phyloP scores from a whole-genome alignment of 2,329 filamentous ascomycete species.

The Fusarium udum region DNA sequence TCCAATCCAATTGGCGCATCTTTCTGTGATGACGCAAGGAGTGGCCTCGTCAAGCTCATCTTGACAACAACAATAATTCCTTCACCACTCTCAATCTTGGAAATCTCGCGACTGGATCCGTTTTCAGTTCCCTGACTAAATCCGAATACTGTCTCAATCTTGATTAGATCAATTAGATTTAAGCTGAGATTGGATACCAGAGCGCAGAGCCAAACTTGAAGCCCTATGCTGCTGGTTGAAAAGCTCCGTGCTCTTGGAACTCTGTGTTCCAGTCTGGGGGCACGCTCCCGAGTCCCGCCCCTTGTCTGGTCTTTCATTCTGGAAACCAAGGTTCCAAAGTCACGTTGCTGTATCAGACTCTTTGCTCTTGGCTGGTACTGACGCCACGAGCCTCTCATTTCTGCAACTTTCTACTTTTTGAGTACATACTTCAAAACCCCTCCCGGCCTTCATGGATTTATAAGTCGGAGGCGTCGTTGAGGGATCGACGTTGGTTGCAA shows the following conservation, averaged over 20 bases:
- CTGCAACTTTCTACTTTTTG: background rate
- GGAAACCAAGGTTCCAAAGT: constrained; percentile 15
- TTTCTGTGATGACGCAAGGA: constrained; percentile 42
- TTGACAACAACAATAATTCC: constrained; percentile 21
- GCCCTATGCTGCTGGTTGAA: constrained; percentile 17
- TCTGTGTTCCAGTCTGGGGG: constrained; percentile 8
- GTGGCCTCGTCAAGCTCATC: constrained; percentile 26
- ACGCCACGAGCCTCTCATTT: background rate
- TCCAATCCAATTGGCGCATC: constrained; percentile 32
- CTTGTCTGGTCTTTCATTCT: constrained; percentile 12
- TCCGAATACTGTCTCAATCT: constrained; percentile 18
- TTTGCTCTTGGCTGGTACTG: background rate
- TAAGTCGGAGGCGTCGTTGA: constrained; percentile 23
- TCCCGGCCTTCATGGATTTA: constrained; percentile 8
- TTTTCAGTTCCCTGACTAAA: constrained; percentile 17
- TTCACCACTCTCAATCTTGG: constrained; percentile 23
- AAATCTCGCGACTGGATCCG: constrained; percentile 7
- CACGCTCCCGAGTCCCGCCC: constrained; percentile 5
- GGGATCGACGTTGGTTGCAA: constrained; percentile 29
- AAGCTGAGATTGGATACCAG: background rate
- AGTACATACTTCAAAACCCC: background rate
- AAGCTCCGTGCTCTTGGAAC: constrained; percentile 22
- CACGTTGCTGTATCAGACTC: constrained; percentile 1
- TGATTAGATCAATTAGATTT: background rate
- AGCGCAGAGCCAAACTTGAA: constrained; percentile 4